phyloP scores from a whole-genome alignment of 2,329 filamentous ascomycete genomes.

The Aspergillus caelatus region DNA sequence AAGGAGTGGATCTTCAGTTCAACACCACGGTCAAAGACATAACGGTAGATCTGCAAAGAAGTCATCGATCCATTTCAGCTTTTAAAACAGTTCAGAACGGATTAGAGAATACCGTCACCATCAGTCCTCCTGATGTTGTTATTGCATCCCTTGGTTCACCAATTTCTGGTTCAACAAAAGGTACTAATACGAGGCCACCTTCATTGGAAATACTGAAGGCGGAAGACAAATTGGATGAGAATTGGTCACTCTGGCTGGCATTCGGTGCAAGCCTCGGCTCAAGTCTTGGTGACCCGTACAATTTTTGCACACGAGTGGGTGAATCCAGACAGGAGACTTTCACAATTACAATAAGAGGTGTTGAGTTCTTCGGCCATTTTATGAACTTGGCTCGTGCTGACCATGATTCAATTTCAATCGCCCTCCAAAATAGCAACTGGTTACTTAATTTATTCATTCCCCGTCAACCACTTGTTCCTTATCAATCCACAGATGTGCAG shows the following conservation, averaged over 20 bases:
- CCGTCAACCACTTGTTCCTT: slow-evolving; percentile 44
- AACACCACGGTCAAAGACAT: no score
- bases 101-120: no score
- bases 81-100: no score
- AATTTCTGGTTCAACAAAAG: no score
- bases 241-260: neutral
- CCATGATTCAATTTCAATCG: slow-evolving; percentile 31
- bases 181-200: neutral
- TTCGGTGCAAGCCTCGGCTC: neutral
- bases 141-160: no score
- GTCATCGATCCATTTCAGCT: no score
- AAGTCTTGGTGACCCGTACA: no score
- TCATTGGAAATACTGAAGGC: neutral
- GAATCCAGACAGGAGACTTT: slow-evolving; percentile 43
- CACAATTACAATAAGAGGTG: slow-evolving; percentile 39
- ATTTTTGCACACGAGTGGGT: neutral
- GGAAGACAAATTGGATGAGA: neutral
- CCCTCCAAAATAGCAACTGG: slow-evolving; percentile 43
- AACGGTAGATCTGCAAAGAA: no score
- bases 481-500: slow-evolving; percentile 35
- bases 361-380: slow-evolving; percentile 28
- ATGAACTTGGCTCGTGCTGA: slow-evolving; percentile 1
- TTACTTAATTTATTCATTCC: slow-evolving; percentile 43
- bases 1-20: no score
- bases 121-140: no score